Base-by-base conservation (phyloP, 2,329 filamentous ascomycete genomes). In the Emergomyces africanus region DNA sequence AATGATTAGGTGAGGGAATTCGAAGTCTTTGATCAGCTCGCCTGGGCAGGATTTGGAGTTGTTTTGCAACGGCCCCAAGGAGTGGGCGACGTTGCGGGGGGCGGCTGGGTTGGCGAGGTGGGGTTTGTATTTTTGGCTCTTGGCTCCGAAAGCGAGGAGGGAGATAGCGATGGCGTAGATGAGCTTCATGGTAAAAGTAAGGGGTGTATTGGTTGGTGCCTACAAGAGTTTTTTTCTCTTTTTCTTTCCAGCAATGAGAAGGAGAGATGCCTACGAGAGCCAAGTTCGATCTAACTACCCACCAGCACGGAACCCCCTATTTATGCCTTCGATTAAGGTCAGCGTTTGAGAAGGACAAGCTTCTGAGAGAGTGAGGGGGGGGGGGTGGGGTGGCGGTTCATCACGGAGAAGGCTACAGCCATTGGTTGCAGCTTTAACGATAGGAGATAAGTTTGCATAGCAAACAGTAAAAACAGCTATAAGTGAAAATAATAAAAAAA, bases 1-100 rank as follows among this genome's bases (percentile, higher is more conserved):
- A 37, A 87, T 70, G 66, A 88, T 85, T 59, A 86, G 74, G 65
- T 85, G 81, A 10, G 84, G 84, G 70, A 76, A 83, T 67, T 82
- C 75, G 65, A 76, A 83, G 48, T 74, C 66, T 8, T 76, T 75
- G 9, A 71, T 67, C 5, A 82, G 70, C 49, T 76, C 67, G 39
- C 76, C 72, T 44, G 77, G 76, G 66, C 80, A 81, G 65, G 57
- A 61, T 10, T 57, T 49, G 14, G 14, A n/a, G 18, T 55, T 42
- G 20, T 53, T 46, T 9, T 5, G 12, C 9, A 25, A 28, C 41
- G 15, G 15, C 15, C 15, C 14, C 46, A n/a, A 35, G 33, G 33
- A 35, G 8, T 30, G 44, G 20, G 56, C 20, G 18, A 48, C 56
- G 30, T 33, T 12, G 4, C 51, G 28, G 23, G 20, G 46, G 46